Percentiles rank a stretch among this genome's conserved stretches.
These are phyloP conservation scores for Irpex lacteus DNA, from an alignment of 1,284 basidiomycete genomes.

Conservation along the genomic window DNA sequence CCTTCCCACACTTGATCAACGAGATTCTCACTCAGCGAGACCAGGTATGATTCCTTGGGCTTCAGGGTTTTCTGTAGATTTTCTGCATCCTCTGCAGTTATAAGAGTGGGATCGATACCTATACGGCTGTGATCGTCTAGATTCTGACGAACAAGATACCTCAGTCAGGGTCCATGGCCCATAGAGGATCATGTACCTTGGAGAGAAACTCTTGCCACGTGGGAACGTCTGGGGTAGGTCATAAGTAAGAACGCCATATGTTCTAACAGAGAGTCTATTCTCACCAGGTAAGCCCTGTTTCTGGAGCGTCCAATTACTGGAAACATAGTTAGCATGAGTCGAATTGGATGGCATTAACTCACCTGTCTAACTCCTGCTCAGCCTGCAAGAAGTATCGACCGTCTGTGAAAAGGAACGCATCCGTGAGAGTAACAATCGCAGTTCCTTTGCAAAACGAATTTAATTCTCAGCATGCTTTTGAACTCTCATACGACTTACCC, in stretches of 20 bases:
- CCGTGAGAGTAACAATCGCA: slow-evolving; percentile 73
- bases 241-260: slow-evolving; percentile 8
- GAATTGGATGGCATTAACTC: slow-evolving; percentile 25
- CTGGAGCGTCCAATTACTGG: slow-evolving; percentile 90
- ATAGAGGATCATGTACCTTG: slow-evolving; percentile 45
- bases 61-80: slow-evolving; percentile 51
- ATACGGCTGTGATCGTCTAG: slow-evolving; percentile 61
- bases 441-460: slow-evolving; percentile 48
- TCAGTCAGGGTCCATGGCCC: too few relatives aligned
- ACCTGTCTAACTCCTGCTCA: slow-evolving; percentile 83
- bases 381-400: slow-evolving; percentile 95
- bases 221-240: slow-evolving; percentile 61
- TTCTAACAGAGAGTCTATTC: slow-evolving; percentile 5
- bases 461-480: background rate
- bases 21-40: slow-evolving; percentile 69
- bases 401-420: slow-evolving; percentile 87
- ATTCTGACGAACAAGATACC: slow-evolving; percentile 39
- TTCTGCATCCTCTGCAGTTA: slow-evolving; percentile 68
- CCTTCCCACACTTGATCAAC: slow-evolving; percentile 84
- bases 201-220: slow-evolving; percentile 87
- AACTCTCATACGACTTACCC: slow-evolving; percentile 41
- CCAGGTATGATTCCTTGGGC: slow-evolving; percentile 53
- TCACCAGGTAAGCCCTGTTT: slow-evolving; percentile 80
- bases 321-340: background rate
- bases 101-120: slow-evolving; percentile 80